Evolutionary conservation across 495 filamentous ascomycete genomes (phyloP), one percentile per base, ranked within the genome.

Genomic region (Halenospora varia): DNA sequence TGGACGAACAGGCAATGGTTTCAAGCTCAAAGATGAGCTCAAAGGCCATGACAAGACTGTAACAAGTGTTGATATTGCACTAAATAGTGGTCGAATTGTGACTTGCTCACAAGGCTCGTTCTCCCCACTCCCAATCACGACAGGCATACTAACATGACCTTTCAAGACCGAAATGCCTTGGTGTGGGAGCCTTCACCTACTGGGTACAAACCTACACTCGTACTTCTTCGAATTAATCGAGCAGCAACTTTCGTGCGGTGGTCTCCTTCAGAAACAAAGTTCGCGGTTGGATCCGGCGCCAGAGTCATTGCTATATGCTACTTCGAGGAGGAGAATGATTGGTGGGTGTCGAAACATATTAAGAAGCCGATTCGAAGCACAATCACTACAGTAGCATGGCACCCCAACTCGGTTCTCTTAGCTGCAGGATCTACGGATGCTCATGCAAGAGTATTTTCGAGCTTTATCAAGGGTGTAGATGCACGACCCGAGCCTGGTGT

Each of bases 291-390:
- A 55, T 97, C 92, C 35, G 94, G 94, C 57, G 94, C 96, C 59
- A 83, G 95, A 53, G 86, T 95, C 53, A 96, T 98, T 65, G 89
- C 94, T n/a, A 83, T 97, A 63, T 98, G 94, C 78, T 97, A 97
- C 77, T 98, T 97, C 62, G 94, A 98, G 66, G 88, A 94, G 67
- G 95, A 97, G 73, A 97, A 97, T 69, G 90, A 97, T 75, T 97
- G 95, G 95, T 98, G 94, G 94, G 93, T 97, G 6, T 96, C 92
- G 35, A 98, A 97, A 78, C 94, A 98, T 71, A 71, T 98, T 56
- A 97, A 96, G 82, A 97, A 97, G 77, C 94, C 95, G 4, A 94
- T 97, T 65, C 89, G 94, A 51, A 93, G 88, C 66, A 98, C 94
- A 46, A 89, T 98, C 63, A 97, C 94, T 42, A 89, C 88, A 1